These are phyloP conservation scores for Adansonia gregorii DNA, from an alignment of 441 rosid species.

Conservation along the genomic window DNA sequence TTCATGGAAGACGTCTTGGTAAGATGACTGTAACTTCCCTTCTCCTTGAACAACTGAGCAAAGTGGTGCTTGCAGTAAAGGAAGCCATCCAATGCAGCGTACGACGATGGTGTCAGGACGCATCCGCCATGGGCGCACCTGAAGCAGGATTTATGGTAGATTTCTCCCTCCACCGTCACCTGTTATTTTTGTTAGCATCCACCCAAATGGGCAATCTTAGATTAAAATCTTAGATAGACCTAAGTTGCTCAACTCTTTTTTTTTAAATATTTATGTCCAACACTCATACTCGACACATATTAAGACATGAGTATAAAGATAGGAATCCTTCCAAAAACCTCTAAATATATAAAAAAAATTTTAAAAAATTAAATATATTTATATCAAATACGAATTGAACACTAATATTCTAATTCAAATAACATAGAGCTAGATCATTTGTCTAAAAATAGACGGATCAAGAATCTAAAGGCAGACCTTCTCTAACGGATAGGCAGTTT, in stretches of 20 bases:
- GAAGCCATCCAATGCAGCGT: slow-evolving; percentile 52
- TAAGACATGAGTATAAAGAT: too few relatives aligned
- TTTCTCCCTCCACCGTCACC: slow-evolving; percentile 51
- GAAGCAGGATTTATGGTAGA: slow-evolving; percentile 51
- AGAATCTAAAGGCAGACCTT: slow-evolving; percentile 30
- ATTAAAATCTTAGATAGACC: too few relatives aligned
- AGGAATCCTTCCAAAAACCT: too few relatives aligned
- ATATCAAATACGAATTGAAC: too few relatives aligned
- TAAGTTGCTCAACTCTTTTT: too few relatives aligned
- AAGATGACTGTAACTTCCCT: slow-evolving; percentile 37
- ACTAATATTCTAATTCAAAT: too few relatives aligned
- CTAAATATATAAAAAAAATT: too few relatives aligned
- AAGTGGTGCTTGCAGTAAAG: slow-evolving; percentile 55
- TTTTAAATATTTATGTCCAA: too few relatives aligned
- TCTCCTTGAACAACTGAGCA: slow-evolving; percentile 50
- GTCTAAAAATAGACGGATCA: neutral
- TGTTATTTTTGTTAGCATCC: slow-evolving; percentile 18
- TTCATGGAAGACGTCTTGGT: slow-evolving; percentile 35
- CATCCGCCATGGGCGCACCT: slow-evolving; percentile 53
- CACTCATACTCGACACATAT: too few relatives aligned
- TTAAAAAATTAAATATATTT: too few relatives aligned
- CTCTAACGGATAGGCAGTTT: slow-evolving; percentile 48
- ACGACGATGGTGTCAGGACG: slow-evolving; percentile 41
- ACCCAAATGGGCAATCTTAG: too few relatives aligned
- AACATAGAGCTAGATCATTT: too few relatives aligned